phyloP scores from a whole-genome alignment of 257 asterid species.

The Prunella vulgaris region DNA sequence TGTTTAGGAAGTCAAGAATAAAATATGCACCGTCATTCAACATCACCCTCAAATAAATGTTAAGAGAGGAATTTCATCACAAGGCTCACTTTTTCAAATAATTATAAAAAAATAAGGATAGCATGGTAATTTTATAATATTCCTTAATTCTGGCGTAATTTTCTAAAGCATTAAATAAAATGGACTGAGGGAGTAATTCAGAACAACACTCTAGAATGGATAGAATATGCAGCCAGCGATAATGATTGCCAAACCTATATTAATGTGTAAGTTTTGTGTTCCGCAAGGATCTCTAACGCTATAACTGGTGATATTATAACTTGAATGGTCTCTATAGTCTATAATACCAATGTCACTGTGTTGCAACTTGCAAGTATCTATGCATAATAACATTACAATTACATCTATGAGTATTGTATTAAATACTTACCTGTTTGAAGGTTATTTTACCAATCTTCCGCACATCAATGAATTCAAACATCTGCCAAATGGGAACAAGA shows the following conservation, averaged over 20 bases:
- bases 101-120: neutral
- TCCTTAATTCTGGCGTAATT: neutral
- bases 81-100: neutral
- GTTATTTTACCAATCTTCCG: conserved; percentile 69
- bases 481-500: conserved; percentile 37
- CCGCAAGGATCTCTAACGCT: neutral
- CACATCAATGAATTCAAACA: conserved; percentile 70
- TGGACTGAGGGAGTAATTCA: neutral
- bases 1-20: neutral
- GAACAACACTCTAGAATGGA: neutral
- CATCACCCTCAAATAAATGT: neutral
- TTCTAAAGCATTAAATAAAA: no score
- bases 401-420: neutral
- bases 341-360: neutral
- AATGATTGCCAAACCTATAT: neutral
- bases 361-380: conserved; percentile 10
- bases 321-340: neutral
- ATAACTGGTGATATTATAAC: neutral
- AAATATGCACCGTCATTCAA: neutral
- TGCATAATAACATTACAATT: neutral
- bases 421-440: conserved; percentile 69
- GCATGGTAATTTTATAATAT: neutral
- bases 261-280: neutral
- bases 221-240: neutral
- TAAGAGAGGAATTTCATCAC: neutral